A percentile compares a stretch with the other conserved stretches of the same genome.
Conservation (phyloP, 108 stramenopile species). For the Craspedostauros australis region DNA sequence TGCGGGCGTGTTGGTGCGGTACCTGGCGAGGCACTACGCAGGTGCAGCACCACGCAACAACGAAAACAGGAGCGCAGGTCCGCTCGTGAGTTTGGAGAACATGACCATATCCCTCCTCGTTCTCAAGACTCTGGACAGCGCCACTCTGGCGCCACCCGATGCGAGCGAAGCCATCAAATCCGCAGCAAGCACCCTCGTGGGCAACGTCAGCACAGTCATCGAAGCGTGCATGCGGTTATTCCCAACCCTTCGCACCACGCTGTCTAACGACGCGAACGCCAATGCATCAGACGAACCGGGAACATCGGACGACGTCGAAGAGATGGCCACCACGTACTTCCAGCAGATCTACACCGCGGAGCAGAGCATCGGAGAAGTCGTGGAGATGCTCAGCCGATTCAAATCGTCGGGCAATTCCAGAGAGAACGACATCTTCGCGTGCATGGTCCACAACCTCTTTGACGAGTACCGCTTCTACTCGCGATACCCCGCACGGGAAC, state of each 20-base stretch:
- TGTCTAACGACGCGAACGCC: constrained; percentile 8
- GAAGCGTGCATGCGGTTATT: constrained; percentile 53
- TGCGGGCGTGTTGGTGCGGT: constrained; percentile 50
- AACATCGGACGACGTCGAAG: constrained; percentile 88
- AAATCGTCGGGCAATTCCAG: constrained; percentile 83
- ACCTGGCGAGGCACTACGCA: constrained; percentile 55
- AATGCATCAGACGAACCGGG: constrained; percentile 17
- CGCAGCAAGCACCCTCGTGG: constrained; percentile 40
- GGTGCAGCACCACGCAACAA: constrained; percentile 41
- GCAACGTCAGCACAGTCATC: constrained; percentile 57
- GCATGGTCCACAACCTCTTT: constrained; percentile 98
- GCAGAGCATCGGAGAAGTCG: constrained; percentile 90
- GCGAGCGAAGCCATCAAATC: too few species aligned
- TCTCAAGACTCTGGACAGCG: constrained; percentile 41
- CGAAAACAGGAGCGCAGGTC: constrained; percentile 22
- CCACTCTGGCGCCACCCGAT: constrained; percentile 43
- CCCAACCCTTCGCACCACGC: constrained; percentile 40
- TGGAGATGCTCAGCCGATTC: constrained; percentile 94
- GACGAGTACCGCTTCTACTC: constrained; percentile 99
- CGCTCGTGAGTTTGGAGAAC: constrained; percentile 77
- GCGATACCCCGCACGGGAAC: constrained; percentile 97
- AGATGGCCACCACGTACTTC: constrained; percentile 93
- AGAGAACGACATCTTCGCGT: constrained; percentile 98
- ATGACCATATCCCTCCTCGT: constrained; percentile 50
- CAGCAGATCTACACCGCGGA: constrained; percentile 96